phyloP scores from a whole-genome alignment of 805 yeast species.

The Metschnikowia colocasiae region DNA sequence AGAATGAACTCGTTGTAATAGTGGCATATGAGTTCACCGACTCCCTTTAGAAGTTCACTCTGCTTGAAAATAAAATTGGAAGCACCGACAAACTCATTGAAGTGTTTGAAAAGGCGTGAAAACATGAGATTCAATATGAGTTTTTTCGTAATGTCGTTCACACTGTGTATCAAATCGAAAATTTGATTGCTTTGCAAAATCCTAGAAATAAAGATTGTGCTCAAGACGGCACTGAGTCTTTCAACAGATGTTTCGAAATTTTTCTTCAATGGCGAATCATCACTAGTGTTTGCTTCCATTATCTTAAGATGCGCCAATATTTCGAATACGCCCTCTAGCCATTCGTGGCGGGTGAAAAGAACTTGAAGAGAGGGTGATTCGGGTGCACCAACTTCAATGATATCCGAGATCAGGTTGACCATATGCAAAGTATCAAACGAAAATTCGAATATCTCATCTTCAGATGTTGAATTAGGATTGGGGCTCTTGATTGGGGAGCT shows the following conservation, averaged over 20 bases:
- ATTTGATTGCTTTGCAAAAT: conserved; percentile 20
- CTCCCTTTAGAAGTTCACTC: conserved; percentile 25
- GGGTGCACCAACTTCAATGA: conserved; percentile 29
- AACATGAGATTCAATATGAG: conserved; percentile 32
- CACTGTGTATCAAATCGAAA: conserved; percentile 22
- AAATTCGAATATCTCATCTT: conserved; percentile 20
- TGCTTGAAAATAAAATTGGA: conserved; percentile 37
- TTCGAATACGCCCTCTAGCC: conserved; percentile 40
- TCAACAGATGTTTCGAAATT: conserved; percentile 22
- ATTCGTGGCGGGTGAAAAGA: conserved; percentile 28
- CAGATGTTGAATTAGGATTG: conserved; percentile 1
- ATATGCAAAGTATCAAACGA: conserved; percentile 35
- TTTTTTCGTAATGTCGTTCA: conserved; percentile 35
- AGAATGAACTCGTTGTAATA: conserved; percentile 30
- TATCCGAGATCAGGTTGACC: conserved; percentile 31
- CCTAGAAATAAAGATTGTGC: conserved; percentile 36
- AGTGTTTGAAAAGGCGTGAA: conserved; percentile 35
- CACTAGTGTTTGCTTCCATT: conserved; percentile 20
- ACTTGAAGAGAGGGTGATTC: conserved; percentile 20
- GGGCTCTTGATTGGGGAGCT: conserved; percentile 25
- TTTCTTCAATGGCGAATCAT: conserved; percentile 16
- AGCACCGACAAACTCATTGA: conserved; percentile 30
- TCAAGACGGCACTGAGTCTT: conserved; percentile 29
- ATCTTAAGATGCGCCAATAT: conserved; percentile 32
- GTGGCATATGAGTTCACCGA: conserved; percentile 24